These are phyloP conservation scores for Raffaelea ambrosiae DNA, from an alignment of 2,329 filamentous ascomycete species.

Conservation along the genomic window DNA sequence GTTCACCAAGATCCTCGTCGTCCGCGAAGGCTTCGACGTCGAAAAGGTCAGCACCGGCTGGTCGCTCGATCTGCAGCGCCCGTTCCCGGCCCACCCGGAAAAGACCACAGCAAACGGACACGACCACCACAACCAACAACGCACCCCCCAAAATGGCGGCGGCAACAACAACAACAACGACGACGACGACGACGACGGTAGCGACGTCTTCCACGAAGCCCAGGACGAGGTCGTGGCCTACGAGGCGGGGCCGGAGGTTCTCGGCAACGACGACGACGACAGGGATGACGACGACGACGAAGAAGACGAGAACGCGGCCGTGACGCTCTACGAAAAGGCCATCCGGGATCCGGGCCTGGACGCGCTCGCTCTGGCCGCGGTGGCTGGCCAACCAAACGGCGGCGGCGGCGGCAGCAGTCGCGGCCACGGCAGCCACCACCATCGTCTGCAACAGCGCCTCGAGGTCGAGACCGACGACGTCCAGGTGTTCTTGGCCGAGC, in stretches of 20 bases:
- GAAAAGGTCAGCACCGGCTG: conserved; percentile 79
- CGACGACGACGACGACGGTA: neutral
- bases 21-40: conserved; percentile 86
- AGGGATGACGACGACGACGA: conserved; percentile 10
- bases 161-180: too few relatives aligned
- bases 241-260: neutral
- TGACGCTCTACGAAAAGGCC: conserved; percentile 68
- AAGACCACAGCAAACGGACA: conserved; percentile 12
- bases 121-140: conserved; percentile 16
- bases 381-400: conserved; percentile 39
- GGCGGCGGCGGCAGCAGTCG: conserved; percentile 23
- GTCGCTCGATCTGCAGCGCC: conserved; percentile 76
- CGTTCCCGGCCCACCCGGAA: conserved; percentile 24
- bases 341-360: conserved; percentile 67
- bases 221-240: neutral
- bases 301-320: conserved; percentile 37
- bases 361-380: conserved; percentile 44
- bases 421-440: neutral
- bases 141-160: too few relatives aligned
- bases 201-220: conserved; percentile 3
- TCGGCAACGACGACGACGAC: neutral
- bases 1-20: conserved; percentile 90
- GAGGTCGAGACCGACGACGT: conserved; percentile 65
- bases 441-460: conserved; percentile 18
- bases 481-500: conserved; percentile 67